Evolutionary conservation across 805 yeast genomes (phyloP).

Genomic region (Teunomyces stri): DNA sequence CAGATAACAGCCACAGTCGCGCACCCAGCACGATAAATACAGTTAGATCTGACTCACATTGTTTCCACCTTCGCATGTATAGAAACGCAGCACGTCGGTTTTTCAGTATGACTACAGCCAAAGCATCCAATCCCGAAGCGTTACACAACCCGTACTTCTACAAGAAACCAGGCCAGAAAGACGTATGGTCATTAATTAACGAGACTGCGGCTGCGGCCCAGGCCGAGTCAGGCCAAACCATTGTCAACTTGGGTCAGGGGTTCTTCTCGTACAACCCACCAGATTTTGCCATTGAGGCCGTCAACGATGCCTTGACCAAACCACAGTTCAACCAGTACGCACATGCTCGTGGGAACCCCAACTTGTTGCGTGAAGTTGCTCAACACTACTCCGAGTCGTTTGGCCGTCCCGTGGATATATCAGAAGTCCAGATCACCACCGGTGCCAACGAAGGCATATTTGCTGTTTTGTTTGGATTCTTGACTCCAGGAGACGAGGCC

Average conservation of each 20-base stretch:
- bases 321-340: constrained; percentile 90
- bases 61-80: neutral
- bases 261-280: constrained; percentile 97
- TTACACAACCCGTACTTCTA: constrained; percentile 64
- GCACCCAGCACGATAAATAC: neutral
- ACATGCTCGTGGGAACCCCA: constrained; percentile 83
- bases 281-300: constrained; percentile 83
- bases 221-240: constrained; percentile 64
- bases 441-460: constrained; percentile 98
- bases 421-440: constrained; percentile 79
- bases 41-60: neutral
- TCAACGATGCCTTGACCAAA: constrained; percentile 65
- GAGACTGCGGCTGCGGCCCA: constrained; percentile 91
- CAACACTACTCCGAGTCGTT: constrained; percentile 69
- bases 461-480: constrained; percentile 77
- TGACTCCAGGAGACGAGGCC: constrained; percentile 88
- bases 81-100: neutral
- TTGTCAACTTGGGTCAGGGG: constrained; percentile 93
- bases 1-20: constrained; percentile 1
- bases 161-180: constrained; percentile 64
- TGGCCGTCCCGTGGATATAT: constrained; percentile 52
- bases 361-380: constrained; percentile 66
- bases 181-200: constrained; percentile 93
- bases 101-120: constrained; percentile 6
- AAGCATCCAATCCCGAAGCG: constrained; percentile 15